phyloP scores from a whole-genome alignment of 495 filamentous ascomycete species.

The Penicillium malachiteum region DNA sequence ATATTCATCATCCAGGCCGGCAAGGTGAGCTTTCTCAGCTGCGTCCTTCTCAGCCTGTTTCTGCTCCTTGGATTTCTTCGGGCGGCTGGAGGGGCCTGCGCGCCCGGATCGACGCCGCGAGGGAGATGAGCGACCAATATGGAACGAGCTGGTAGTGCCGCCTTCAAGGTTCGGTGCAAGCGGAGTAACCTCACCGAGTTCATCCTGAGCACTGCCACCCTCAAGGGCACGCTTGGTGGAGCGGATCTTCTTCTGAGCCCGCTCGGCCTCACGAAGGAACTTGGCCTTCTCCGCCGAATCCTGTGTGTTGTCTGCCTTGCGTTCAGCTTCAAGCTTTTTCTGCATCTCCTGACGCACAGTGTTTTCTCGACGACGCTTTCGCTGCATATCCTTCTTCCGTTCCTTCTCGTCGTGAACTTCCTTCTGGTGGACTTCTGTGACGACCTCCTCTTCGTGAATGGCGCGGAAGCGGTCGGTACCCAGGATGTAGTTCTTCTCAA shows the following conservation, averaged over 20 bases:
- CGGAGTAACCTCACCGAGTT: slow-evolving; percentile 70
- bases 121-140: slow-evolving; percentile 62
- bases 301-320: slow-evolving; percentile 68
- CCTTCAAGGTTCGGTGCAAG: slow-evolving; percentile 82
- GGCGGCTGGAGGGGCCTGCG: slow-evolving; percentile 59
- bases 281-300: slow-evolving; percentile 77
- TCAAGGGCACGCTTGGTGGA: slow-evolving; percentile 79
- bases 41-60: slow-evolving; percentile 94
- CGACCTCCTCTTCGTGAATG: slow-evolving; percentile 64
- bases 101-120: slow-evolving; percentile 64
- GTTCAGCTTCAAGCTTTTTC: slow-evolving; percentile 78
- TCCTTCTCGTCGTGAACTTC: slow-evolving; percentile 96
- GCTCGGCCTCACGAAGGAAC: slow-evolving; percentile 75
- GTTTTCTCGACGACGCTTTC: slow-evolving; percentile 94
- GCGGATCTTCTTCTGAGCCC: slow-evolving; percentile 83
- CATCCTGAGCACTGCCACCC: slow-evolving; percentile 78
- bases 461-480: slow-evolving; percentile 55
- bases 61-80: slow-evolving; percentile 91
- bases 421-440: slow-evolving; percentile 81
- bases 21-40: slow-evolving; percentile 84
- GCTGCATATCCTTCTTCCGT: slow-evolving; percentile 99
- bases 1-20: slow-evolving; percentile 78
- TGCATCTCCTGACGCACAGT: slow-evolving; percentile 83
- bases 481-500: slow-evolving; percentile 52
- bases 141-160: slow-evolving; percentile 83